Percentiles rank a stretch among this genome's conserved stretches.
Evolutionary conservation across 2,329 filamentous ascomycete species (phyloP).

Genomic region (Nakataea oryzae): DNA sequence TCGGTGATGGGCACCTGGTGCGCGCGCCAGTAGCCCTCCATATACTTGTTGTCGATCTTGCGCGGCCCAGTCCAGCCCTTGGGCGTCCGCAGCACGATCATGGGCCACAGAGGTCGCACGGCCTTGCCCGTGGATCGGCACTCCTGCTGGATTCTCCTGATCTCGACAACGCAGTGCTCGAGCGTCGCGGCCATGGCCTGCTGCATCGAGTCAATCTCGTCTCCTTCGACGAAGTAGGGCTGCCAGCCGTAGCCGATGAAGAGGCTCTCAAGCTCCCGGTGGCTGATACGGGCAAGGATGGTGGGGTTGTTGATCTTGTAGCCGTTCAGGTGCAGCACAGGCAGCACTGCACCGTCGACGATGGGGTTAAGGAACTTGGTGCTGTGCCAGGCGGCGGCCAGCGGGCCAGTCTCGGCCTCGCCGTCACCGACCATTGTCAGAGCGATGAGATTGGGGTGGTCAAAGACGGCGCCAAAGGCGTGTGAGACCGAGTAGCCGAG

Average conservation of each 20-base stretch:
- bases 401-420: slow-evolving; percentile 69
- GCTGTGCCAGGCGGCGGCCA: slow-evolving; percentile 73
- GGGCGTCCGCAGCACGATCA: slow-evolving; percentile 67
- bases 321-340: slow-evolving; percentile 69
- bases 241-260: slow-evolving; percentile 70
- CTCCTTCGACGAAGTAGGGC: slow-evolving; percentile 71
- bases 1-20: slow-evolving; percentile 71
- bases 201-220: slow-evolving; percentile 64
- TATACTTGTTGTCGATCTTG: slow-evolving; percentile 58
- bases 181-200: slow-evolving; percentile 72
- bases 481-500: slow-evolving; percentile 74
- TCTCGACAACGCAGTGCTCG: slow-evolving; percentile 62
- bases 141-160: slow-evolving; percentile 58
- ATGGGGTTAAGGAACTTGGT: slow-evolving; percentile 76
- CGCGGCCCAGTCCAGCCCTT: slow-evolving; percentile 74
- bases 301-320: slow-evolving; percentile 83
- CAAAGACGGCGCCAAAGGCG: slow-evolving; percentile 67
- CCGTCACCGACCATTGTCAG: slow-evolving; percentile 73
- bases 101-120: slow-evolving; percentile 64
- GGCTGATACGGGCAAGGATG: slow-evolving; percentile 60
- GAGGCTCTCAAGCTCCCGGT: slow-evolving; percentile 59
- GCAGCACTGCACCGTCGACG: slow-evolving; percentile 66
- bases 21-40: slow-evolving; percentile 69
- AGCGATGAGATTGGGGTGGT: slow-evolving; percentile 64
- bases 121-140: slow-evolving; percentile 60